Evolutionary conservation across 306 rosid genomes (phyloP).

Genomic region (Prunus campanulata): DNA sequence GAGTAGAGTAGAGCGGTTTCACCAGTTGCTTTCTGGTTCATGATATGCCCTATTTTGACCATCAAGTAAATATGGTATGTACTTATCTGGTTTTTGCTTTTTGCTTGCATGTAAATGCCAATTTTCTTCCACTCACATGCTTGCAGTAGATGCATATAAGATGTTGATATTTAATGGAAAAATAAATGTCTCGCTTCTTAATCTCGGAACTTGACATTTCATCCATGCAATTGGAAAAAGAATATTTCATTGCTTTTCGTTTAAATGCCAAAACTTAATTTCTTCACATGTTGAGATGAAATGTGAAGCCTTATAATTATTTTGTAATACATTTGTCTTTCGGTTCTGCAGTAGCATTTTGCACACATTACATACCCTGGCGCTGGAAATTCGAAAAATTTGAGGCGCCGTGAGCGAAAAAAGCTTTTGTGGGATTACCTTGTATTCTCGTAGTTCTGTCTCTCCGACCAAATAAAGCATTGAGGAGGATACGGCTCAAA

Average conservation of each 20-base stretch:
- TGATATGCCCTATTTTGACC: slow-evolving; percentile 38
- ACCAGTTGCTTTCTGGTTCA: slow-evolving; percentile 49
- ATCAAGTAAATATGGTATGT: slow-evolving; percentile 59
- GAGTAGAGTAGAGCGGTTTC: slow-evolving; percentile 63
- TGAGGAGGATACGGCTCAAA: slow-evolving; percentile 31
- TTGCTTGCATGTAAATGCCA: neutral
- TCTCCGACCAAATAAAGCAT: slow-evolving; percentile 44
- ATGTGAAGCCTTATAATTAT: neutral
- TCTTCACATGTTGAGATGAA: neutral
- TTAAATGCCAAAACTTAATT: too few relatives aligned
- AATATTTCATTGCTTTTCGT: too few relatives aligned
- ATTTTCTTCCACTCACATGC: neutral
- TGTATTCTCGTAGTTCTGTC: slow-evolving; percentile 36
- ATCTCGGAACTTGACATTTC: too few relatives aligned
- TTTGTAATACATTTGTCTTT: neutral
- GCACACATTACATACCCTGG: slow-evolving; percentile 36
- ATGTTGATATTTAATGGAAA: neutral
- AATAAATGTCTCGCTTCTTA: too few relatives aligned
- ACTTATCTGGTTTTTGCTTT: slow-evolving; percentile 14
- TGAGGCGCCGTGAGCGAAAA: slow-evolving; percentile 21
- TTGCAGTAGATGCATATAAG: neutral
- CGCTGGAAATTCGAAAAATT: slow-evolving; percentile 21
- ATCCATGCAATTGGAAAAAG: too few relatives aligned
- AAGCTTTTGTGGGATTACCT: slow-evolving; percentile 26
- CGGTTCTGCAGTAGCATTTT: slow-evolving; percentile 34